Evolutionary conservation across 2,329 filamentous ascomycete species (phyloP), one percentile per base, ranked within the genome.

Genomic region (Huntiella omanensis): DNA sequence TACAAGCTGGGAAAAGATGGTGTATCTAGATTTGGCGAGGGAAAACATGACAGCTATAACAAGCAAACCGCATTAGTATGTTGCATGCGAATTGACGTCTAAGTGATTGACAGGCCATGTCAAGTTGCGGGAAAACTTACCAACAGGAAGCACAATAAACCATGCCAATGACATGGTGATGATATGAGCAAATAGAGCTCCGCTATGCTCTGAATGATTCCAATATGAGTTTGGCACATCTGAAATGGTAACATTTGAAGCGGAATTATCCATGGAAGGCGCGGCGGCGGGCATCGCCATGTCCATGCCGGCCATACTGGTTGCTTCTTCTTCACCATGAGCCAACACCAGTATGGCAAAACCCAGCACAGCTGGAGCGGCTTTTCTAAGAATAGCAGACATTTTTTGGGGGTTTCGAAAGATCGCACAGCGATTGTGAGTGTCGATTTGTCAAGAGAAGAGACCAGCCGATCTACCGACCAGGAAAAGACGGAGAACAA

Each of bases 11-110:
- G 69, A 62, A 1, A 70, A 65, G 2, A 93, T 66, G 1, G 79
- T 79, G 54, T 81, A 77, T 51, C 80, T 73, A 38, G 87, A 95
- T 50, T 74, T 75, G 33, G 80, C 80, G 52, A 94, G 68, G 47
- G 85, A 93, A 52, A 96, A 69, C 77, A 95, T 84, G 42, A 93
- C 78, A 53, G 75, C 84, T 91, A 54, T 13, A 49, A 37, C 43
- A 38, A 45, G 22, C 16, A 45, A 12, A 45, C 11, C n/a, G 15
- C 17, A 11, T 45, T 38, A 45, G 43, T n/a, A 45, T 19, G 5
- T 28, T 28, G 22, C 22, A 28, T 28, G 22, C 22, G n/a, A 32
- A 13, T 16, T 10, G 33, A 19, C 5, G 37, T 35, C 22, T 28
- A 17, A 45, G 33, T 33, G 16, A 38, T 22, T 16, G 17, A 40